Evolutionary conservation across 345 rosid genomes (phyloP), one percentile per base, ranked within the genome.

Genomic region (Hibiscus syriacus): DNA sequence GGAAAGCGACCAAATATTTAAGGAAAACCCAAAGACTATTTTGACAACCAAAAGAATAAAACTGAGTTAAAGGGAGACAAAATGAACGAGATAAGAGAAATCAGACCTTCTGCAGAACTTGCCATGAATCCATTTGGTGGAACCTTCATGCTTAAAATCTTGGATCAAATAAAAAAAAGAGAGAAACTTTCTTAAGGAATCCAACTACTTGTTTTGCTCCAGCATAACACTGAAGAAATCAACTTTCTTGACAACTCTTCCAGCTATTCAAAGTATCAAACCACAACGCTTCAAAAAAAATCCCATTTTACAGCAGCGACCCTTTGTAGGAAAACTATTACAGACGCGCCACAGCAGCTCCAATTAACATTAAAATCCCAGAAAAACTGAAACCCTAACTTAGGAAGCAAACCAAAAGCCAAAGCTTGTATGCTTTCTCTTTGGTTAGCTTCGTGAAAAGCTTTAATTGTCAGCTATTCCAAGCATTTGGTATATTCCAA

Each of bases 91-190:
- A 26, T 11, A 50, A 67, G 27, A 34, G 20, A 45, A 58, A 27
- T 45, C 79, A 49, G 57, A 93, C 99, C 98, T 89, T 90, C 97
- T 46, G 77, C 76, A 56, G 85, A 77, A 73, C 77, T 88, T 6
- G 92, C 72, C 74, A 85, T 43, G 39, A 80, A 82, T 34, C 96
- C 97, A 89, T 87, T 90, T 69, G 96, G 68, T 71, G 89, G 89
- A 83, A 84, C 80, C 91, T 90, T 93, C 99, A 93, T 93, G 82
- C 54, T 82, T 59, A 67, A 48, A 72, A 71, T n/a, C 48, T 62
- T 13, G 49, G 49, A n/a, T 46, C 20, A 54, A 70, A 17, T 13
- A n/a, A 8, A 14, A n/a, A n/a, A 27, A 25, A 26, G 52, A 46
- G 22, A 12, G 14, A 61, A 50, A 32, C 23, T 38, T 20, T 17